These are phyloP conservation scores for Wakefieldia striispora DNA, from an alignment of 768 basidiomycete genomes.

Conservation along the genomic window DNA sequence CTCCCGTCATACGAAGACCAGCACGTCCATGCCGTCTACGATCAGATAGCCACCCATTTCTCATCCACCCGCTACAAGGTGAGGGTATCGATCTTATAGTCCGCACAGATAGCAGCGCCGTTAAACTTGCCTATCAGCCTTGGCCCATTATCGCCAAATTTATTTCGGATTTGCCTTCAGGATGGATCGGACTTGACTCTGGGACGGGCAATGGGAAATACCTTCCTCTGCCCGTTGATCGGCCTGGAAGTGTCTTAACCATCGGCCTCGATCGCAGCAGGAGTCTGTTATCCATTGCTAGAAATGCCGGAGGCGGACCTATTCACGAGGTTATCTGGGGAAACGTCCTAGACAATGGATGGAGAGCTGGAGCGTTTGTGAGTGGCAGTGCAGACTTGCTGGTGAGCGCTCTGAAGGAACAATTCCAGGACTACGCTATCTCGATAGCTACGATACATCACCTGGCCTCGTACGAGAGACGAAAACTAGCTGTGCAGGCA, in stretches of 20 bases:
- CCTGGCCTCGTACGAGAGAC: constrained; percentile 74
- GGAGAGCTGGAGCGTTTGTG: constrained; percentile 83
- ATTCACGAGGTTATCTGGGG: constrained; percentile 75
- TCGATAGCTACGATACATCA: constrained; percentile 99
- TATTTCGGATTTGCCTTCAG: constrained; percentile 64
- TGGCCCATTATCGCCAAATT: constrained; percentile 87
- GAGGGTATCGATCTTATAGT: neutral
- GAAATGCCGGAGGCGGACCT: constrained; percentile 48
- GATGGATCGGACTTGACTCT: constrained; percentile 88
- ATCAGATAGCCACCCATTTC: constrained; percentile 84
- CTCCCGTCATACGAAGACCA: constrained; percentile 61
- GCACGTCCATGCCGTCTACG: constrained; percentile 83
- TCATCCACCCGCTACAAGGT: constrained; percentile 90
- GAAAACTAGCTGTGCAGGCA: constrained; percentile 74
- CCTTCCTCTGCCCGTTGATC: constrained; percentile 68
- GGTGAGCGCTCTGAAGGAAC: constrained; percentile 1
- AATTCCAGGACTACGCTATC: constrained; percentile 86
- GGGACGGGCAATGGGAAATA: constrained; percentile 99
- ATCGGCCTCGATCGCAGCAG: constrained; percentile 83
- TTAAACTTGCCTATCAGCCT: constrained; percentile 52
- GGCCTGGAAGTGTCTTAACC: constrained; percentile 62
- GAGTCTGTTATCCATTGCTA: constrained; percentile 76
- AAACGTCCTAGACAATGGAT: constrained; percentile 69
- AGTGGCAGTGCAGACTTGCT: constrained; percentile 26
- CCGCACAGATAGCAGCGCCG: neutral